Evolutionary conservation across 2,329 filamentous ascomycete species (phyloP).

Genomic region (Cytospora mali): DNA sequence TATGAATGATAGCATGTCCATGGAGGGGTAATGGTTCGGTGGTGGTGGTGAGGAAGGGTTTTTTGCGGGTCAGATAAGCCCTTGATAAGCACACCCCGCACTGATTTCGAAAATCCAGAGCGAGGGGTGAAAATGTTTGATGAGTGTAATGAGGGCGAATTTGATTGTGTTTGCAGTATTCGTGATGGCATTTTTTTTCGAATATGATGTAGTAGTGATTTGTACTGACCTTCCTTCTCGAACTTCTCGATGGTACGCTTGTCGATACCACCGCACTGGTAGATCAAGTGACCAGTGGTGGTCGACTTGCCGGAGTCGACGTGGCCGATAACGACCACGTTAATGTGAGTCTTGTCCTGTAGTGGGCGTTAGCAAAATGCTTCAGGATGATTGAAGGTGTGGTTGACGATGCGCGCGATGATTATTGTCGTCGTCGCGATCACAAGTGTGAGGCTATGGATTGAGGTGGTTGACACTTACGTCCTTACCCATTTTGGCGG

Average conservation of each 20-base stretch:
- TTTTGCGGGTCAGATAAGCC: conserved; percentile 19
- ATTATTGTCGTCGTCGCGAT: background rate
- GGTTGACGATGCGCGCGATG: conserved; percentile 1
- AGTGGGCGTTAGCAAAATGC: conserved; percentile 56
- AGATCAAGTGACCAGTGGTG: conserved; percentile 95
- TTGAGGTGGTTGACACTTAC: conserved; percentile 1
- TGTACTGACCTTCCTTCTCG: conserved; percentile 82
- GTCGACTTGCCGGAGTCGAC: conserved; percentile 99
- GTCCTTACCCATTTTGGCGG: conserved; percentile 28
- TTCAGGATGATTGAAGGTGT: background rate
- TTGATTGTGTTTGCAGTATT: too few species aligned
- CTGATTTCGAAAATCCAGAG: conserved; percentile 27
- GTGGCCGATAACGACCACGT: conserved; percentile 68
- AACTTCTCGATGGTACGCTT: conserved; percentile 99
- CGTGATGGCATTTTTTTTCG: background rate
- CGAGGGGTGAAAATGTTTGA: conserved; percentile 24
- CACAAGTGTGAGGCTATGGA: background rate
- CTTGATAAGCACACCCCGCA: conserved; percentile 26
- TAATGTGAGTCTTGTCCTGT: conserved; percentile 94
- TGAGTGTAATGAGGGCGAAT: conserved; percentile 27
- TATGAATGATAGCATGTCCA: background rate
- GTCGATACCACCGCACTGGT: conserved; percentile 99
- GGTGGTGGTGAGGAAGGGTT: conserved; percentile 11
- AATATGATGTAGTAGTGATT: background rate
- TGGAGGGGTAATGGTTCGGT: background rate